Evolutionary conservation across 495 filamentous ascomycete species (phyloP).

Genomic region (Letharia lupina): DNA sequence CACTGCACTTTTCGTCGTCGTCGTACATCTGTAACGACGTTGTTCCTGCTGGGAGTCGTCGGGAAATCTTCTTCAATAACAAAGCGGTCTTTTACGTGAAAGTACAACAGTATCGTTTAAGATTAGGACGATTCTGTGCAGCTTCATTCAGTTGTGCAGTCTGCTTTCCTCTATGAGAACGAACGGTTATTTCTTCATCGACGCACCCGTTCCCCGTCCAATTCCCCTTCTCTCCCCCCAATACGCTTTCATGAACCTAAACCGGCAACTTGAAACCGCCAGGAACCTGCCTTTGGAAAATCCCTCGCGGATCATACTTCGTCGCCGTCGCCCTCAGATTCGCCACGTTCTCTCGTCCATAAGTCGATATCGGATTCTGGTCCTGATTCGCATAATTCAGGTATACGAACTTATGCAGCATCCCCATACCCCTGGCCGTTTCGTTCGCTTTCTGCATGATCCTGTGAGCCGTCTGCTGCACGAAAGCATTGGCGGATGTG

Average conservation of each 20-base stretch:
- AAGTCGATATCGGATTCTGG: conserved; percentile 33
- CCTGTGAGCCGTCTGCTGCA: background rate
- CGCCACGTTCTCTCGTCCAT: conserved; percentile 31
- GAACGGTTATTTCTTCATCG: too few species aligned
- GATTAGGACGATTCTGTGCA: too few species aligned
- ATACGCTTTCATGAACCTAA: background rate
- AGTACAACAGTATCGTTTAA: too few species aligned
- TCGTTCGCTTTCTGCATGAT: conserved; percentile 5
- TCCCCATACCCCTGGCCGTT: conserved; percentile 16
- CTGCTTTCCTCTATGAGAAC: too few species aligned
- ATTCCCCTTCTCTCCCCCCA: background rate
- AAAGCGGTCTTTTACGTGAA: too few species aligned
- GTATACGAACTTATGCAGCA: conserved; percentile 23
- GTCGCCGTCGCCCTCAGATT: conserved; percentile 23
- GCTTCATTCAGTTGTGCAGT: too few species aligned
- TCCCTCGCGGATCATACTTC: background rate
- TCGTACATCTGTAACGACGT: background rate
- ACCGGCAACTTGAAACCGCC: background rate
- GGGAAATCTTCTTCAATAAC: too few species aligned
- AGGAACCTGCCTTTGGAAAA: background rate
- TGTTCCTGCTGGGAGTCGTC: too few species aligned
- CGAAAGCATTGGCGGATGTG: conserved; percentile 26
- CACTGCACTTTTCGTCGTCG: too few species aligned
- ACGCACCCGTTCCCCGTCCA: background rate
- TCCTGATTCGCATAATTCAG: conserved; percentile 30